phyloP scores from a whole-genome alignment of 768 basidiomycete species.

The Tricholoma furcatifolium region DNA sequence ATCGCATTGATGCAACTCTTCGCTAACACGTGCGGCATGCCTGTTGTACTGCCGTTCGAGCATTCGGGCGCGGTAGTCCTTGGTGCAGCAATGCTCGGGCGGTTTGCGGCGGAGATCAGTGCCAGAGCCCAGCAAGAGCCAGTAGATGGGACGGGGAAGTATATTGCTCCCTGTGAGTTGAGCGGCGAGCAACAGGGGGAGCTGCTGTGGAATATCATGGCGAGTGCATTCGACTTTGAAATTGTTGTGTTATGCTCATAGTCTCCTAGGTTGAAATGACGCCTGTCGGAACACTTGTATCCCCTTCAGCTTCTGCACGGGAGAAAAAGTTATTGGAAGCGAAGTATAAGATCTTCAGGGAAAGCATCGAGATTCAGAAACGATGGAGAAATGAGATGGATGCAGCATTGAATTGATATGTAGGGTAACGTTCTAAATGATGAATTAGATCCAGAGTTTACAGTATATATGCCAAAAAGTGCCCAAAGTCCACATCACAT shows the following conservation, averaged over 20 bases:
- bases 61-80: slow-evolving; percentile 83
- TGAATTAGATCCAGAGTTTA: background rate
- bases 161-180: slow-evolving; percentile 18
- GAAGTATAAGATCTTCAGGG: slow-evolving; percentile 93
- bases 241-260: slow-evolving; percentile 39
- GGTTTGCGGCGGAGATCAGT: slow-evolving; percentile 70
- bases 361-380: slow-evolving; percentile 85
- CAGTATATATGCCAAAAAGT: background rate
- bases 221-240: slow-evolving; percentile 24
- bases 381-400: slow-evolving; percentile 83
- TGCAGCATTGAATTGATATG: slow-evolving; percentile 34
- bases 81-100: slow-evolving; percentile 91
- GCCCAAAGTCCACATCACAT: slow-evolving; percentile 5
- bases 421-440: background rate
- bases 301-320: slow-evolving; percentile 55
- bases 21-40: slow-evolving; percentile 79
- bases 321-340: slow-evolving; percentile 81
- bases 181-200: slow-evolving; percentile 52
- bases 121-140: slow-evolving; percentile 17
- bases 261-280: slow-evolving; percentile 83
- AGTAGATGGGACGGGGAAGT: slow-evolving; percentile 20
- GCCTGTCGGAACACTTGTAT: slow-evolving; percentile 69
- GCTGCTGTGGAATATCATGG: slow-evolving; percentile 92
- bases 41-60: slow-evolving; percentile 79
- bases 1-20: slow-evolving; percentile 84